Conservation (phyloP, 352 stramenopile species). For the Phytophthora litchii region DNA sequence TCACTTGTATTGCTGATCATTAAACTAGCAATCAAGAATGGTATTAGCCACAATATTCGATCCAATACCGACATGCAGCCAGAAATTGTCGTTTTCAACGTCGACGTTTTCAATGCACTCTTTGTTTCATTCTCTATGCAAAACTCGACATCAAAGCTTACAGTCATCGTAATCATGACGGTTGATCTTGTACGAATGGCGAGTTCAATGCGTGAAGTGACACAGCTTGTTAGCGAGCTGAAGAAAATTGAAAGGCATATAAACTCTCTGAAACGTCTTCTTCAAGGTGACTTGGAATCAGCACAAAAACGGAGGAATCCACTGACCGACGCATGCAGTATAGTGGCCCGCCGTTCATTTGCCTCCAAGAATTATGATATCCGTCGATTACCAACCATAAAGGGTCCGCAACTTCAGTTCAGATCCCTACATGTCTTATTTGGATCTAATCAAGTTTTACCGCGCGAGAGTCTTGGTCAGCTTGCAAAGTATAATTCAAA, state of each 20-base stretch:
- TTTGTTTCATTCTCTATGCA: conserved; percentile 46
- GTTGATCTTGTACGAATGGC: conserved; percentile 25
- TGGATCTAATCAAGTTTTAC: conserved; percentile 3
- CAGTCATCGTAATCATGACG: conserved; percentile 25
- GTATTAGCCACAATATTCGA: conserved; percentile 18
- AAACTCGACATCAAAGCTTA: conserved; percentile 33
- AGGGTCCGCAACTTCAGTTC: background rate
- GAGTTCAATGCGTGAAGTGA: conserved; percentile 15
- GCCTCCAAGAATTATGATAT: background rate
- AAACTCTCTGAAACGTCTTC: background rate
- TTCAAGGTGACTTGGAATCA: background rate
- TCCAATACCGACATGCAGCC: conserved; percentile 29
- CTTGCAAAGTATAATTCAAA: background rate
- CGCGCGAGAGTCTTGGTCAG: background rate
- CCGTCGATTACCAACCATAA: background rate
- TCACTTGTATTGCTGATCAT: conserved; percentile 28
- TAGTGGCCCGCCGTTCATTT: background rate
- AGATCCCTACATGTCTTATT: background rate
- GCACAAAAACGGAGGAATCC: background rate
- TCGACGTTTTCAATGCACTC: conserved; percentile 42
- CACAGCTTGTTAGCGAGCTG: background rate
- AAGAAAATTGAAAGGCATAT: conserved; percentile 9
- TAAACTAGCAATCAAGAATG: conserved; percentile 33
- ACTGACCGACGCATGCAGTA: conserved; percentile 1
- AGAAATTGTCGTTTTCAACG: conserved; percentile 41